phyloP scores from a whole-genome alignment of 441 rosid species.

The Gossypium lobatum region DNA sequence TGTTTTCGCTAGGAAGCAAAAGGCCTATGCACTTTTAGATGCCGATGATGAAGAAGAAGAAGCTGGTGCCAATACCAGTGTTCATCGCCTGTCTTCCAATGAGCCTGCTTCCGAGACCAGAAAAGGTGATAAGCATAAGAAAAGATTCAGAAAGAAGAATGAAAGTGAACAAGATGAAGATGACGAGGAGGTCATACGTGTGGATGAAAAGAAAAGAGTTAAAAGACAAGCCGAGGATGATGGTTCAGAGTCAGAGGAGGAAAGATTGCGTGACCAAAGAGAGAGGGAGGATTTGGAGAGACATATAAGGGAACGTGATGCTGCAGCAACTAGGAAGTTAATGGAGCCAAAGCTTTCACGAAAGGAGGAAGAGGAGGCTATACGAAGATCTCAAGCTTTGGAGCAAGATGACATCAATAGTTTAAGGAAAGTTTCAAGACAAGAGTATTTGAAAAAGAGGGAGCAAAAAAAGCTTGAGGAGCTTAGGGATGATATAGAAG shows the following conservation, averaged over 20 bases:
- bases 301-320: slow-evolving; percentile 83
- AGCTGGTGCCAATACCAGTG: slow-evolving; percentile 17
- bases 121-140: slow-evolving; percentile 43
- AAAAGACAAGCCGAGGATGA: slow-evolving; percentile 59
- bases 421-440: slow-evolving; percentile 94
- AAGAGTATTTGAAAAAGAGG: slow-evolving; percentile 73
- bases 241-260: slow-evolving; percentile 94
- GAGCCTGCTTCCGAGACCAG: slow-evolving; percentile 30
- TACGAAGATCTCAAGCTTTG: slow-evolving; percentile 61
- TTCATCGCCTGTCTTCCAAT: slow-evolving; percentile 29
- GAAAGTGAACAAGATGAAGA: slow-evolving; percentile 67
- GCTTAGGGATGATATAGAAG: slow-evolving; percentile 72
- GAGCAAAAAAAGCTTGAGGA: slow-evolving; percentile 79
- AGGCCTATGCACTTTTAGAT: slow-evolving; percentile 58
- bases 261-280: slow-evolving; percentile 79
- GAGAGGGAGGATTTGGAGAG: slow-evolving; percentile 86
- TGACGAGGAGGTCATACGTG: slow-evolving; percentile 47
- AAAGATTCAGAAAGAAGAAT: slow-evolving; percentile 76
- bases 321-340: slow-evolving; percentile 71
- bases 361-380: slow-evolving; percentile 81
- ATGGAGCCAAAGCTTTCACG: slow-evolving; percentile 66
- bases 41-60: slow-evolving; percentile 51
- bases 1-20: slow-evolving; percentile 67
- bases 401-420: slow-evolving; percentile 51
- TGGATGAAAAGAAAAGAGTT: slow-evolving; percentile 43